Conservation (phyloP, 805 yeast species). For the Tanozyma kutaoensis region DNA sequence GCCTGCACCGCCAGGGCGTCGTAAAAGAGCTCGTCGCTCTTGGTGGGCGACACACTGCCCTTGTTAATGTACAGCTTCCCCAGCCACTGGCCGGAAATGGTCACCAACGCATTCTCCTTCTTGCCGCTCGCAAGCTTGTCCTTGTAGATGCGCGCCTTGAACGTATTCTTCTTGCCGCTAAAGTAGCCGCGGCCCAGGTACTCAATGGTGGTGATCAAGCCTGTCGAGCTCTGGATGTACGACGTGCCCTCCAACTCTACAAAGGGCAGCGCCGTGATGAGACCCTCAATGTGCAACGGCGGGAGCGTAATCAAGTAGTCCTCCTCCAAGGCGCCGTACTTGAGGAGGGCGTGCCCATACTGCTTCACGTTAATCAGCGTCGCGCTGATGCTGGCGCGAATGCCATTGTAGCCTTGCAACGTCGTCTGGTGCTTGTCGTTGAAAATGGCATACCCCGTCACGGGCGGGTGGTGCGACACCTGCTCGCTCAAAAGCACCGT, state of each 20-base stretch:
- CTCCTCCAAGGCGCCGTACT: slow-evolving; percentile 49
- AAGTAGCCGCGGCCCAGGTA: slow-evolving; percentile 91
- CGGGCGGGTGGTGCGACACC: slow-evolving; percentile 96
- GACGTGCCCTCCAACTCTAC: slow-evolving; percentile 88
- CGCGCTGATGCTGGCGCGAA: slow-evolving; percentile 72
- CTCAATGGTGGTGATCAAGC: slow-evolving; percentile 61
- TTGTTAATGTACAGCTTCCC: slow-evolving; percentile 52
- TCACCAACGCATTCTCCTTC: slow-evolving; percentile 56
- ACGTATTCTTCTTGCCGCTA: slow-evolving; percentile 86
- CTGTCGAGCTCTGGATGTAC: slow-evolving; percentile 72
- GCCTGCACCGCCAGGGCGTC: slow-evolving; percentile 41
- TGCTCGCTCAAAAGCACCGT: slow-evolving; percentile 78
- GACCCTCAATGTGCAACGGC: slow-evolving; percentile 89
- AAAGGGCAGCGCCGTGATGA: slow-evolving; percentile 81
- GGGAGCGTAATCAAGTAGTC: slow-evolving; percentile 78
- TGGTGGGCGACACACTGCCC: slow-evolving; percentile 35
- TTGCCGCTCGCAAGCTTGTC: slow-evolving; percentile 32
- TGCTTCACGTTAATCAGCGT: slow-evolving; percentile 80
- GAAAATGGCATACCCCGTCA: slow-evolving; percentile 79
- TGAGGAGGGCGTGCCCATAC: slow-evolving; percentile 77
- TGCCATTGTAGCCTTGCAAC: slow-evolving; percentile 82
- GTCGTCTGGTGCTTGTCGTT: slow-evolving; percentile 58
- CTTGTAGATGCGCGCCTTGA: slow-evolving; percentile 70
- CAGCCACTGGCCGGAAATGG: slow-evolving; percentile 90
- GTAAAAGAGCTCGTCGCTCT: slow-evolving; percentile 42